Conservation (phyloP, 2,329 filamentous ascomycete genomes). For the Fusarium sp. region DNA sequence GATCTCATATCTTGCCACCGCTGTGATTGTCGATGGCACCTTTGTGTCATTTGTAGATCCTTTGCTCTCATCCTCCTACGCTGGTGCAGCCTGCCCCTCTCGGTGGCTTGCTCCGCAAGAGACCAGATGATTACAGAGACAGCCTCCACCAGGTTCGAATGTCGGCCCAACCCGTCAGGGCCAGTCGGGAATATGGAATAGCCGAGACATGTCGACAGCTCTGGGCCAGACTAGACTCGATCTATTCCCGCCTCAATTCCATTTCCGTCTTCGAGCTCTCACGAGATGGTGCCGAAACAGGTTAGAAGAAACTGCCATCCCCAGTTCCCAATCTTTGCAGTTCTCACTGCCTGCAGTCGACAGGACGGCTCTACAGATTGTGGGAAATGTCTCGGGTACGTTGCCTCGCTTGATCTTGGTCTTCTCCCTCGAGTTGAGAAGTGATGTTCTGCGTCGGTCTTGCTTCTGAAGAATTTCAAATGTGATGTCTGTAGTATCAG, state of each 20-base stretch:
- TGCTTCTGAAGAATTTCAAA: not conserved
- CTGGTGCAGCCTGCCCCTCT: too few relatives aligned
- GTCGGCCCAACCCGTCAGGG: not conserved
- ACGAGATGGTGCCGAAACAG: not conserved
- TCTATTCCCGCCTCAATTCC: not conserved
- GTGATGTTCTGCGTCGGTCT: not conserved
- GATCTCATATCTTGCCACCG: not conserved
- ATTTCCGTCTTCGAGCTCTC: not conserved
- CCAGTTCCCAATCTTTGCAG: not conserved
- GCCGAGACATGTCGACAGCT: not conserved
- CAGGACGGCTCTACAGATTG: too few relatives aligned
- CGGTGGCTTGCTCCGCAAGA: not conserved
- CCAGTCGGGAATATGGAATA: not conserved
- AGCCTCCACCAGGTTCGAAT: not conserved
- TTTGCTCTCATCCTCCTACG: not conserved
- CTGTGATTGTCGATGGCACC: not conserved
- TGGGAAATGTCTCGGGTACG: not conserved
- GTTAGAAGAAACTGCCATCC: not conserved
- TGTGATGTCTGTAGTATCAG: not conserved
- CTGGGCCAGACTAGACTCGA: not conserved
- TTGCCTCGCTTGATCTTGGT: not conserved
- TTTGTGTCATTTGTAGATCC: not conserved
- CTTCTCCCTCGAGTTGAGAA: not conserved
- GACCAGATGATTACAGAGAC: not conserved
- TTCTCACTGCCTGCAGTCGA: not conserved